Percentiles rank a stretch among this genome's conserved stretches.
These are phyloP conservation scores for Haplographium delicatum DNA, from an alignment of 495 filamentous ascomycete genomes.

Conservation along the genomic window DNA sequence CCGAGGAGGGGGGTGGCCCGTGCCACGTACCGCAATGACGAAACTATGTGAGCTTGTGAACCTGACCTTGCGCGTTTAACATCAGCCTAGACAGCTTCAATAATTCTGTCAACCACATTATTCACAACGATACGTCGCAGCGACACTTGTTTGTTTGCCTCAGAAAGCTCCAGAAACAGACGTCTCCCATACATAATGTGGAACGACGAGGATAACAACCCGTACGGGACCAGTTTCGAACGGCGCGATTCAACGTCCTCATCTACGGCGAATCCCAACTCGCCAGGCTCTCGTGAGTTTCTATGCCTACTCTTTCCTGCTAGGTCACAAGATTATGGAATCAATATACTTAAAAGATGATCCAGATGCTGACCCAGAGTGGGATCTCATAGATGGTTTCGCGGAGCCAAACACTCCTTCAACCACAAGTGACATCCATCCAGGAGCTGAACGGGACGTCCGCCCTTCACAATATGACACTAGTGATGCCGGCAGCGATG, in stretches of 20 bases:
- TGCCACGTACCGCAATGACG: neutral
- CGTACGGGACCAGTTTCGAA: slow-evolving; percentile 81
- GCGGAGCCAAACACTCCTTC: slow-evolving; percentile 22
- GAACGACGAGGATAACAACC: slow-evolving; percentile 94
- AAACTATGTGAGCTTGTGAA: neutral
- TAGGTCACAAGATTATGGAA: slow-evolving; percentile 29
- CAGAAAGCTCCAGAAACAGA: slow-evolving; percentile 12
- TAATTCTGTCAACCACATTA: slow-evolving; percentile 6
- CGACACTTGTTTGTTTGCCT: slow-evolving; percentile 12
- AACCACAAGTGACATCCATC: slow-evolving; percentile 23
- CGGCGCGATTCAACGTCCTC: slow-evolving; percentile 74
- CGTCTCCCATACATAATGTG: slow-evolving; percentile 40
- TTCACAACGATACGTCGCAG: slow-evolving; percentile 5
- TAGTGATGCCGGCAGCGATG: slow-evolving; percentile 52
- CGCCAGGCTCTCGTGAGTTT: slow-evolving; percentile 49
- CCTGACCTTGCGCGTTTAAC: neutral
- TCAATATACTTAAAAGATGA: slow-evolving; percentile 26
- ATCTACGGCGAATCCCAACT: slow-evolving; percentile 60
- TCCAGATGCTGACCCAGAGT: slow-evolving; percentile 38
- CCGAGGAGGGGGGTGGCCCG: too few species aligned
- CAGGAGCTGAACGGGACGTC: slow-evolving; percentile 2
- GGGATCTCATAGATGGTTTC: slow-evolving; percentile 35
- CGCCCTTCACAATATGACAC: slow-evolving; percentile 32
- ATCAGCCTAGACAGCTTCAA: neutral
- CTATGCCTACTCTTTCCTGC: slow-evolving; percentile 23